These are phyloP conservation scores for Dactylis glomerata DNA, from an alignment of 176 grass and related monocot genomes.

Conservation along the genomic window DNA sequence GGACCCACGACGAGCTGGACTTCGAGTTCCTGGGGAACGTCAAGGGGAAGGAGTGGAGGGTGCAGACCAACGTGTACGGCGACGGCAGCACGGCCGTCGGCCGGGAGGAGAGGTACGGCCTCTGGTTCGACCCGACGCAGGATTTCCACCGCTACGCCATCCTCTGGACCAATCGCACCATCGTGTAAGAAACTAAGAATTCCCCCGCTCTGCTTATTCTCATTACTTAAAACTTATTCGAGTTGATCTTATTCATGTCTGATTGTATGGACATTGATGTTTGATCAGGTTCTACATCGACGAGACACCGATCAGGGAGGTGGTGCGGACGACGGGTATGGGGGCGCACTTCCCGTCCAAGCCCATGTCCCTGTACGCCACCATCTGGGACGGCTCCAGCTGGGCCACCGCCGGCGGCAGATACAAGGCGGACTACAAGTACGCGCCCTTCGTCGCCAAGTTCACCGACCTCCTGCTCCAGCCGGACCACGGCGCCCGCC, in stretches of 20 bases:
- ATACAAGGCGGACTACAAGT: constrained; percentile 93
- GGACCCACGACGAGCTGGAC: constrained; percentile 93
- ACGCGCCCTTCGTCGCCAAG: constrained; percentile 69
- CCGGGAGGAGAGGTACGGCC: too few species aligned
- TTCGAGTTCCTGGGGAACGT: constrained; percentile 96
- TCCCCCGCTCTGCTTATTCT: background rate
- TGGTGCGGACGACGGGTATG: constrained; percentile 46
- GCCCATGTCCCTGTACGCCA: constrained; percentile 89
- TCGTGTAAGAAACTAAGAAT: constrained; percentile 55
- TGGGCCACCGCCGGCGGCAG: constrained; percentile 85
- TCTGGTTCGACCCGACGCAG: constrained; percentile 69
- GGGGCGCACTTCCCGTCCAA: constrained; percentile 75
- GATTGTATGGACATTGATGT: too few species aligned
- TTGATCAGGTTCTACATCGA: constrained; percentile 93
- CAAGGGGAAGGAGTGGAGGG: constrained; percentile 58
- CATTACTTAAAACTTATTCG: too few species aligned
- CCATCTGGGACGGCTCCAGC: constrained; percentile 90
- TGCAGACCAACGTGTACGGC: constrained; percentile 91
- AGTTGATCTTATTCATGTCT: too few species aligned
- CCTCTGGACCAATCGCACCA: constrained; percentile 52
- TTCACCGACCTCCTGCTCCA: constrained; percentile 71
- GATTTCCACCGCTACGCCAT: constrained; percentile 83
- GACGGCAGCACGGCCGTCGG: constrained; percentile 72
- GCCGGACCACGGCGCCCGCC: too few species aligned
- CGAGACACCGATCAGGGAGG: constrained; percentile 63